A percentile compares a stretch with the other conserved stretches of the same genome.
Evolutionary conservation across 2,329 filamentous ascomycete genomes (phyloP).

Genomic region (Pyrenochaeta sp.): DNA sequence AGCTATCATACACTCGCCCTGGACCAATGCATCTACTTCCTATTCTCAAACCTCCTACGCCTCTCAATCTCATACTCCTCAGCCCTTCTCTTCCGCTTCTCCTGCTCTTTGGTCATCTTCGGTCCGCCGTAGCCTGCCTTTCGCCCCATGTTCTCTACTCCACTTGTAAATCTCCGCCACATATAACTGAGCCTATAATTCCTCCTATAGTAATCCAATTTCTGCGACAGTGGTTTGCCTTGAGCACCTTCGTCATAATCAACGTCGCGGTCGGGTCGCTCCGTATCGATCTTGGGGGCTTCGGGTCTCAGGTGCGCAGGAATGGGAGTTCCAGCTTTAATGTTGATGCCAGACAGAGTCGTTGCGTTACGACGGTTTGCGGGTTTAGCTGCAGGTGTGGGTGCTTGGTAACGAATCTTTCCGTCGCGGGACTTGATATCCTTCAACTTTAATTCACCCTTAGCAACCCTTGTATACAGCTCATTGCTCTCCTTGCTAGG

Average conservation of each 20-base stretch:
- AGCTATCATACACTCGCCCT: constrained; percentile 31
- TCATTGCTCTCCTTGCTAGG: constrained; percentile 35
- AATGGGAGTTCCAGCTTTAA: constrained; percentile 33
- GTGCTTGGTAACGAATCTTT: constrained; percentile 41
- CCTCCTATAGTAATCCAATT: constrained; percentile 36
- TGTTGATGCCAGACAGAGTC: constrained; percentile 29
- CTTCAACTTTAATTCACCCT: constrained; percentile 36
- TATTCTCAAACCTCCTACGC: constrained; percentile 40
- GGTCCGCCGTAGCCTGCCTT: constrained; percentile 25
- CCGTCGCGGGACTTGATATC: constrained; percentile 33
- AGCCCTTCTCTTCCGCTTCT: constrained; percentile 39
- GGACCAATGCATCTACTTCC: constrained; percentile 21
- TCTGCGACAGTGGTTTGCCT: constrained; percentile 25
- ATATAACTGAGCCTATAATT: constrained; percentile 36
- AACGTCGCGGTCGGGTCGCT: constrained; percentile 28
- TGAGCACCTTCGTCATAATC: constrained; percentile 34
- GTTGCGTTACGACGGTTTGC: constrained; percentile 19
- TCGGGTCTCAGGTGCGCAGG: constrained; percentile 35
- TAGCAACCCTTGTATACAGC: constrained; percentile 36
- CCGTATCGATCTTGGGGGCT: constrained; percentile 21
- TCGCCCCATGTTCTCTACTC: constrained; percentile 20
- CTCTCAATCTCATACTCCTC: constrained; percentile 39
- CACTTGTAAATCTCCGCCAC: constrained; percentile 21
- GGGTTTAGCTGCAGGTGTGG: constrained; percentile 16
- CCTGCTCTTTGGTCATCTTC: constrained; percentile 26